Conservation (phyloP, 306 rosid species). For the Lotus japonicus region DNA sequence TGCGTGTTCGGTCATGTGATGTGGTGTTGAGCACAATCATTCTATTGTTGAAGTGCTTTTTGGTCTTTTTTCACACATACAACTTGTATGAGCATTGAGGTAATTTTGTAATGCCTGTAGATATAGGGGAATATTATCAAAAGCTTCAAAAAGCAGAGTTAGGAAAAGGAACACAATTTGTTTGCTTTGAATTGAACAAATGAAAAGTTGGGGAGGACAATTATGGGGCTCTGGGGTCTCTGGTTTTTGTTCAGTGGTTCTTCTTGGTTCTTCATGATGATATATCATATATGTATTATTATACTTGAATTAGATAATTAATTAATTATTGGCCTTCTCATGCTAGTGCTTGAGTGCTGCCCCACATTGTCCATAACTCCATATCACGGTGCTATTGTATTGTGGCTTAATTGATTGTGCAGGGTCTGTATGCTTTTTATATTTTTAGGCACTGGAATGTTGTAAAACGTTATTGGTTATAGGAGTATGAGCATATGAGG, state of each 20-base stretch:
- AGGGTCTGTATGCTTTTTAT: too few species aligned
- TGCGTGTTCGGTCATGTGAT: constrained; percentile 55
- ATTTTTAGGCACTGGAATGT: not conserved
- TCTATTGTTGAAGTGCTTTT: constrained; percentile 1
- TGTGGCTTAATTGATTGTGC: not conserved
- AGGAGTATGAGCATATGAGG: not conserved
- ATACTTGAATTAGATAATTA: not conserved
- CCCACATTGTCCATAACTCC: not conserved
- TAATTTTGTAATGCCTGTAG: constrained; percentile 35
- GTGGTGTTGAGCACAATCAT: not conserved
- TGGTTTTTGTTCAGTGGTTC: constrained; percentile 6
- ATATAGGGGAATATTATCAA: constrained; percentile 17
- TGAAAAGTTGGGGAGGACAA: constrained; percentile 14
- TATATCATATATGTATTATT: not conserved
- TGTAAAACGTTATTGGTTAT: not conserved
- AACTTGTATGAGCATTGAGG: constrained; percentile 29
- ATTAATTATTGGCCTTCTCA: not conserved
- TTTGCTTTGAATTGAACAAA: constrained; percentile 5
- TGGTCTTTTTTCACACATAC: constrained; percentile 11
- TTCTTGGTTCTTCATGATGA: not conserved
- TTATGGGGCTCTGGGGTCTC: not conserved
- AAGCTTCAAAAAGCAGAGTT: not conserved
- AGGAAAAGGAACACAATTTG: not conserved
- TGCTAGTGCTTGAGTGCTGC: not conserved
- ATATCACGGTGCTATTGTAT: not conserved